Percentiles rank a stretch among this genome's conserved stretches.
Conservation (phyloP, 2,329 filamentous ascomycete genomes). For the Teratosphaeria destructans region DNA sequence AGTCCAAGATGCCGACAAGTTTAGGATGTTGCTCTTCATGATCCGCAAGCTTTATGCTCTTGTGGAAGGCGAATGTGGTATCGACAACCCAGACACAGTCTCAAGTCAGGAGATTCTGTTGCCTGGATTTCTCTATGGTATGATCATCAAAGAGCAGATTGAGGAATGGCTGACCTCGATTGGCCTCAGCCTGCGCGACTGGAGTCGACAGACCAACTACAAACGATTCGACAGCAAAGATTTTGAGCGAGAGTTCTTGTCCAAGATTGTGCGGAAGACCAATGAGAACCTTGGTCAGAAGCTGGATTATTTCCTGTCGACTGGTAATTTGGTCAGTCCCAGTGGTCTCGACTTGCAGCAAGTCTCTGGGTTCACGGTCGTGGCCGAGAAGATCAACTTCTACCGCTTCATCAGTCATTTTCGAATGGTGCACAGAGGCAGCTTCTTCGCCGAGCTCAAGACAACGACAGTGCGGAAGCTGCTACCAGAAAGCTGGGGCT, state of each 20-base stretch:
- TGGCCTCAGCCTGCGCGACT: conserved; percentile 35
- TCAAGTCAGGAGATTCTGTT: conserved; percentile 93
- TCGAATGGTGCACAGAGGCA: conserved; percentile 97
- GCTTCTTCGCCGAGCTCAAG: conserved; percentile 95
- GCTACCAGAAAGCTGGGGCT: conserved; percentile 94
- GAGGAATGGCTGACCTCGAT: conserved; percentile 79
- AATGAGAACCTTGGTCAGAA: conserved; percentile 82
- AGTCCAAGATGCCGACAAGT: conserved; percentile 81
- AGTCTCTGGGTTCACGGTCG: conserved; percentile 86
- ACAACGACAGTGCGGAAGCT: conserved; percentile 95
- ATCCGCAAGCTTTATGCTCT: conserved; percentile 88
- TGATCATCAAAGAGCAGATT: conserved; percentile 88
- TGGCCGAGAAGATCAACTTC: conserved; percentile 98
- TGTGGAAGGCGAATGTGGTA: conserved; percentile 81
- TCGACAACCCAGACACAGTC: conserved; percentile 93
- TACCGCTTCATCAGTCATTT: conserved; percentile 98
- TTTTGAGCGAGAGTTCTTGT: conserved; percentile 70
- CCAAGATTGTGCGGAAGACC: conserved; percentile 65
- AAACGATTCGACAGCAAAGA: conserved; percentile 60
- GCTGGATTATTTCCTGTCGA: conserved; percentile 92
- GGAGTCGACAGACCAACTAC: conserved; percentile 41
- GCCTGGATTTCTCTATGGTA: conserved; percentile 85
- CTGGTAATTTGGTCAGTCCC: conserved; percentile 82
- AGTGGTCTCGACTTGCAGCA: conserved; percentile 92
- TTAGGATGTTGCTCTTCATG: conserved; percentile 90